A percentile compares a stretch with the other conserved stretches of the same genome.
Evolutionary conservation across 345 rosid species (phyloP).

Genomic region (Turritis glabra): DNA sequence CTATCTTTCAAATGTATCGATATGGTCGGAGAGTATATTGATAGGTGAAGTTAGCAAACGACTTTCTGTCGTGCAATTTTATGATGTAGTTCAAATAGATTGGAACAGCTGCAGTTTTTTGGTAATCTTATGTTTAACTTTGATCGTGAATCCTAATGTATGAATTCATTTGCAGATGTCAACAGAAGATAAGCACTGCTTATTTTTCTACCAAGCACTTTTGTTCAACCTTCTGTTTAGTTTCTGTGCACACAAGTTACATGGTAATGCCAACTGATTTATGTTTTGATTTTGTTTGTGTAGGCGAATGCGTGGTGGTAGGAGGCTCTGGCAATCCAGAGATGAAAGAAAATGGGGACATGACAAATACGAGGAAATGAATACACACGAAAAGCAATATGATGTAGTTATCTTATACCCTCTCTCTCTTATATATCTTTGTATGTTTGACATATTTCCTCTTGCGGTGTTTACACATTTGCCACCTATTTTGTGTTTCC

Average conservation of each 20-base stretch:
- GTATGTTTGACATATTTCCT: not conserved
- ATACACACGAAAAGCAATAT: conserved; percentile 57
- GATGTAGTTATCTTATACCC: conserved; percentile 46
- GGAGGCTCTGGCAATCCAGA: conserved; percentile 89
- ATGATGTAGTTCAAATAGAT: not conserved
- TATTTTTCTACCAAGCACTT: not conserved
- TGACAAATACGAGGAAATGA: conserved; percentile 91
- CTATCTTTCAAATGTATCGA: not conserved
- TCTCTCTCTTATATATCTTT: not conserved
- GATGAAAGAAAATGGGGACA: conserved; percentile 97
- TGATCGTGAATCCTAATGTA: not conserved
- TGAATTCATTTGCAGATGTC: not conserved
- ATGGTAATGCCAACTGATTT: not conserved
- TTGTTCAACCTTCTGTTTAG: not conserved
- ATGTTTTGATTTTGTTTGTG: conserved; percentile 23
- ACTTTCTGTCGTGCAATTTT: not conserved
- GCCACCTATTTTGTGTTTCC: not conserved
- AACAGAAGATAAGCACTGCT: not conserved
- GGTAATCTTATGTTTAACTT: not conserved
- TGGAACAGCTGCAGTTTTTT: not conserved
- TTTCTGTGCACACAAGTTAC: not conserved
- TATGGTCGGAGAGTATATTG: not conserved
- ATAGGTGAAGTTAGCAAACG: not conserved
- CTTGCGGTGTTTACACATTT: not conserved
- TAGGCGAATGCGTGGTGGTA: conserved; percentile 78